These are phyloP conservation scores for Cercospora sp. DNA, from an alignment of 2,329 filamentous ascomycete genomes.

Conservation along the genomic window DNA sequence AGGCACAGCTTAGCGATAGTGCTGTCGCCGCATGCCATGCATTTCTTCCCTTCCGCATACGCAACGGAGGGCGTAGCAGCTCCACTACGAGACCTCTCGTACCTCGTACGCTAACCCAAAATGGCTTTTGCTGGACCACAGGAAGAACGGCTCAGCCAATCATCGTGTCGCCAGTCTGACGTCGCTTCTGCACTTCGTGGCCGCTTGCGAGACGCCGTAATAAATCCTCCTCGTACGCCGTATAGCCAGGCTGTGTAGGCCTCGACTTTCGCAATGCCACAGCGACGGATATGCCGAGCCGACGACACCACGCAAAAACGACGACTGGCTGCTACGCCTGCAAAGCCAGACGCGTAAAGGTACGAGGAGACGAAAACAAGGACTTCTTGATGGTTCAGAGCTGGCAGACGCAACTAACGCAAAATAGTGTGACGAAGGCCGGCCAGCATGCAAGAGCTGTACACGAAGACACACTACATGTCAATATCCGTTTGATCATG, in stretches of 20 bases:
- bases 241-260: neutral
- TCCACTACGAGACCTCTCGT: constrained; percentile 2
- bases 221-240: constrained; percentile 19
- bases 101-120: constrained; percentile 11
- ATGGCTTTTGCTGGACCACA: neutral
- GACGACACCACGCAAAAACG: constrained; percentile 34
- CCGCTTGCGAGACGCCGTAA: neutral
- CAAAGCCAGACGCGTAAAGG: constrained; percentile 36
- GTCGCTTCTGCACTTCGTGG: constrained; percentile 3
- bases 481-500: constrained; percentile 16
- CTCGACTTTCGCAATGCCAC: constrained; percentile 1
- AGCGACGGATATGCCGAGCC: constrained; percentile 29
- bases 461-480: constrained; percentile 31
- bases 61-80: neutral
- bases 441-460: constrained; percentile 33
- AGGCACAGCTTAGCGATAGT: neutral
- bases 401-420: neutral
- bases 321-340: constrained; percentile 31
- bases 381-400: neutral
- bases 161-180: neutral
- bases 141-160: neutral
- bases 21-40: neutral
- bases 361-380: constrained; percentile 10
- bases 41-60: neutral
- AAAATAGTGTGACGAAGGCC: constrained; percentile 33